These are phyloP conservation scores for Bombardia bombarda DNA, from an alignment of 495 filamentous ascomycete genomes.

Conservation along the genomic window DNA sequence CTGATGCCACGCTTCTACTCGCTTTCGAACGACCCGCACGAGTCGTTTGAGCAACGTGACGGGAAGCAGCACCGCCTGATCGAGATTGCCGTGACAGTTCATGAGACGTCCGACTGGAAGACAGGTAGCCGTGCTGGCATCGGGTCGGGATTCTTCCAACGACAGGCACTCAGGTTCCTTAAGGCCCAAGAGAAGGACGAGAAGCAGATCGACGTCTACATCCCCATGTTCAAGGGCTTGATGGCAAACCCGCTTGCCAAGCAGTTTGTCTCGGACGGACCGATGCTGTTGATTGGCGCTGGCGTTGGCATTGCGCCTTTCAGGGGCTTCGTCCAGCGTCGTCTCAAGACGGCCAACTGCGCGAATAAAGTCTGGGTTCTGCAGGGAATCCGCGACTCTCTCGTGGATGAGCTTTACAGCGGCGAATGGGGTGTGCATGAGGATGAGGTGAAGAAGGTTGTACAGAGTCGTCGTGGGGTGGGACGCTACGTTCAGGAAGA, in stretches of 20 bases:
- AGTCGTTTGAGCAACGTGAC: conserved; percentile 62
- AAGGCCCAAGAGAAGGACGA: conserved; percentile 52
- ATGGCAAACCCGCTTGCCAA: conserved; percentile 94
- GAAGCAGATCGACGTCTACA: conserved; percentile 52
- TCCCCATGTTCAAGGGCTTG: conserved; percentile 97
- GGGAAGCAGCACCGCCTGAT: conserved; percentile 71
- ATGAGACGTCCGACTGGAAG: conserved; percentile 77
- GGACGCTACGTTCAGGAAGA: conserved; percentile 84
- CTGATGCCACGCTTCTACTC: conserved; percentile 99
- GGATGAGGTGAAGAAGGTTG: conserved; percentile 84
- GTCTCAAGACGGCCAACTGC: conserved; percentile 91
- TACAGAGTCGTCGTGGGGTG: conserved; percentile 72
- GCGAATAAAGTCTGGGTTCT: conserved; percentile 99
- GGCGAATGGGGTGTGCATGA: conserved; percentile 96
- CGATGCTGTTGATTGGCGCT: conserved; percentile 95
- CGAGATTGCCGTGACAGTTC: conserved; percentile 90
- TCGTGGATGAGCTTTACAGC: conserved; percentile 89
- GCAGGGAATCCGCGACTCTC: conserved; percentile 87
- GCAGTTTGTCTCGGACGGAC: conserved; percentile 83
- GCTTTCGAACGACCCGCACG: conserved; percentile 87
- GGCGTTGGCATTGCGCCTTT: conserved; percentile 96
- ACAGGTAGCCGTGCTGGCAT: conserved; percentile 59
- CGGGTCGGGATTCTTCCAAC: conserved; percentile 79
- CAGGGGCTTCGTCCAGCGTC: conserved; percentile 91
- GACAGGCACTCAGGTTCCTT: conserved; percentile 62